phyloP scores from a whole-genome alignment of 768 basidiomycete species.

The Cystobasidium tubakii region DNA sequence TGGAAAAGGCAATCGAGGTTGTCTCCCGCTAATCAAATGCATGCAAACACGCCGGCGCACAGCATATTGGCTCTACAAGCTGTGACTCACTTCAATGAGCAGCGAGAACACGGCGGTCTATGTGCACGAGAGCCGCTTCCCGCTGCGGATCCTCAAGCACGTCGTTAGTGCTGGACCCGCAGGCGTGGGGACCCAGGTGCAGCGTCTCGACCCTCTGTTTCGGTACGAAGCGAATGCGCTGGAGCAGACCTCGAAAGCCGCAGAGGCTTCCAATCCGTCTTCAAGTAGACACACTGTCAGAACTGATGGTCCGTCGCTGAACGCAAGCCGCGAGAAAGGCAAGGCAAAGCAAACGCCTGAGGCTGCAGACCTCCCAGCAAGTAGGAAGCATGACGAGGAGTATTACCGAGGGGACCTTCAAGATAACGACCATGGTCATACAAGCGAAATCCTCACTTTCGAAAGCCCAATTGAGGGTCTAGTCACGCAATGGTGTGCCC shows the following conservation, averaged over 20 bases:
- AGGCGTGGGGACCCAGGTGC: neutral
- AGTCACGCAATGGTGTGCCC: constrained; percentile 66
- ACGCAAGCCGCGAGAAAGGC: constrained; percentile 13
- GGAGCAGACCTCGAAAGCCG: neutral
- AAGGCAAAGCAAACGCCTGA: neutral
- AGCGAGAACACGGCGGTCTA: constrained; percentile 21
- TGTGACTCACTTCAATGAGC: neutral
- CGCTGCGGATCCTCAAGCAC: constrained; percentile 17
- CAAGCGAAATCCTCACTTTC: constrained; percentile 81
- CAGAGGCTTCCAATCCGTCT: neutral
- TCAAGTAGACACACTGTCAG: neutral
- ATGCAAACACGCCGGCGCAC: neutral
- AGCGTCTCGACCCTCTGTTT: constrained; percentile 18
- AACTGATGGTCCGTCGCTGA: neutral
- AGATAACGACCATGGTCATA: constrained; percentile 46
- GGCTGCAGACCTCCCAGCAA: neutral
- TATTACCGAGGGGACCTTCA: neutral
- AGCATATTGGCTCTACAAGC: neutral
- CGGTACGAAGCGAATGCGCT: constrained; percentile 11
- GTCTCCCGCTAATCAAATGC: constrained; percentile 4
- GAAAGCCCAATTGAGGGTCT: constrained; percentile 78
- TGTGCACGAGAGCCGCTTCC: constrained; percentile 24
- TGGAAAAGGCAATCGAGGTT: constrained; percentile 4
- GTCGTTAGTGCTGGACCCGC: constrained; percentile 10
- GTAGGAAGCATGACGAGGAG: neutral